Evolutionary conservation across 148 eudicot species (phyloP).

Genomic region (Nepenthes gracilis): DNA sequence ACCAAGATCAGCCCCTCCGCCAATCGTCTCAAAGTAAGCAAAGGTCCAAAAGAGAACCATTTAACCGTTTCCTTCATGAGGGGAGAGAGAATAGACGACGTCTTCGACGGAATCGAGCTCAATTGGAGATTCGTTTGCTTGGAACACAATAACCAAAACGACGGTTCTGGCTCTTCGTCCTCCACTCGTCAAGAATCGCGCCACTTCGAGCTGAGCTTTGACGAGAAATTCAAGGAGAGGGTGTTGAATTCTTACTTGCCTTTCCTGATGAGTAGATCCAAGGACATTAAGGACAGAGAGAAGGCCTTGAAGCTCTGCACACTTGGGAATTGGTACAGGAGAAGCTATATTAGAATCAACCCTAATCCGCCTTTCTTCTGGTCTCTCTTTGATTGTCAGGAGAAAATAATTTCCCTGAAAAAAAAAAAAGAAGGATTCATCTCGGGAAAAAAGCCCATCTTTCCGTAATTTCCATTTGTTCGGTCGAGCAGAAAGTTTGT

Average conservation of each 20-base stretch:
- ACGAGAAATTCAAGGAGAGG: conserved; percentile 8
- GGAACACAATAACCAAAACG: neutral
- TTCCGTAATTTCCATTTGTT: too few species aligned
- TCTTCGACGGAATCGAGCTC: conserved; percentile 7
- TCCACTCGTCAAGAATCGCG: conserved; percentile 1
- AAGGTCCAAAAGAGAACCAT: neutral
- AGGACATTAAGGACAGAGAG: conserved; percentile 8
- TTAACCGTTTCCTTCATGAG: conserved; percentile 4
- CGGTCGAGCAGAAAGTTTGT: too few species aligned
- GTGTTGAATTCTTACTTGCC: conserved; percentile 19
- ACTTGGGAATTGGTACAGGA: neutral
- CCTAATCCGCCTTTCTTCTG: too few species aligned
- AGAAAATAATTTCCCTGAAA: too few species aligned
- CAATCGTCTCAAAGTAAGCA: conserved; percentile 4
- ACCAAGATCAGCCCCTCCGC: conserved; percentile 6
- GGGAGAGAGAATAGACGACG: conserved; percentile 8
- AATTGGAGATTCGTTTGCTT: neutral
- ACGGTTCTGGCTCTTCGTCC: too few species aligned
- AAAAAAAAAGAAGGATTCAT: too few species aligned
- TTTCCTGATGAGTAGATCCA: conserved; percentile 7
- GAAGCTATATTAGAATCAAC: too few species aligned
- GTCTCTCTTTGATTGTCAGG: too few species aligned
- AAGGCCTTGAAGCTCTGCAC: conserved; percentile 14
- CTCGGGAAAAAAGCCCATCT: too few species aligned
- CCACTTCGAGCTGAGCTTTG: neutral